These are phyloP conservation scores for Aethionema arabicum DNA, from an alignment of 345 rosid species.

Conservation along the genomic window DNA sequence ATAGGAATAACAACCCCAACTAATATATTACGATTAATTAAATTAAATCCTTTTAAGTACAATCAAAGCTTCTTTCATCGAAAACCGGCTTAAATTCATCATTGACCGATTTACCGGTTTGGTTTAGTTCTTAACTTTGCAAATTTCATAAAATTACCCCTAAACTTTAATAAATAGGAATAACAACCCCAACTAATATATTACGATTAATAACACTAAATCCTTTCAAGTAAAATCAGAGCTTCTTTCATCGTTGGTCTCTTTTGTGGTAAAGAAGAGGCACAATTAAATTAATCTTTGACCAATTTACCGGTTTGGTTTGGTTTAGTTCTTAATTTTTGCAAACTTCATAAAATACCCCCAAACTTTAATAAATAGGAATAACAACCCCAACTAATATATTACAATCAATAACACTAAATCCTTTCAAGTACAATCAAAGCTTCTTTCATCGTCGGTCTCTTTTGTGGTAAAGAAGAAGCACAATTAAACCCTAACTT, in stretches of 20 bases:
- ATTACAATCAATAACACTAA: background rate
- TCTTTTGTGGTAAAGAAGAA: conserved; percentile 72
- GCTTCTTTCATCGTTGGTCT: conserved; percentile 79
- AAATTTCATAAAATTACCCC: background rate
- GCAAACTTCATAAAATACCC: background rate
- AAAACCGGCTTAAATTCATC: conserved; percentile 1
- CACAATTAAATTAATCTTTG: too few species aligned
- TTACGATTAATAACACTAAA: background rate
- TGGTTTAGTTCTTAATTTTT: background rate
- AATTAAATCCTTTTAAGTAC: conserved; percentile 50
- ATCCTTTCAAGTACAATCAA: conserved; percentile 60
- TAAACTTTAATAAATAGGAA: too few species aligned
- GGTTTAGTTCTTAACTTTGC: background rate
- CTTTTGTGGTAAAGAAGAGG: too few species aligned
- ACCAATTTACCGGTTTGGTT: background rate
- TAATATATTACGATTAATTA: too few species aligned
- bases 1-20: too few species aligned
- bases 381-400: too few species aligned
- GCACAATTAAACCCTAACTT: conserved; percentile 78
- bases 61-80: conserved; percentile 69
- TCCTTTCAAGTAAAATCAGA: conserved; percentile 60
- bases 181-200: too few species aligned
- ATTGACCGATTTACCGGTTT: background rate
- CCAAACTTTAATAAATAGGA: too few species aligned
- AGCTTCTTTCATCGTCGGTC: conserved; percentile 82